Evolutionary conservation across 768 basidiomycete species (phyloP), one percentile per base, ranked within the genome.

Genomic region (Clavulina sp.): DNA sequence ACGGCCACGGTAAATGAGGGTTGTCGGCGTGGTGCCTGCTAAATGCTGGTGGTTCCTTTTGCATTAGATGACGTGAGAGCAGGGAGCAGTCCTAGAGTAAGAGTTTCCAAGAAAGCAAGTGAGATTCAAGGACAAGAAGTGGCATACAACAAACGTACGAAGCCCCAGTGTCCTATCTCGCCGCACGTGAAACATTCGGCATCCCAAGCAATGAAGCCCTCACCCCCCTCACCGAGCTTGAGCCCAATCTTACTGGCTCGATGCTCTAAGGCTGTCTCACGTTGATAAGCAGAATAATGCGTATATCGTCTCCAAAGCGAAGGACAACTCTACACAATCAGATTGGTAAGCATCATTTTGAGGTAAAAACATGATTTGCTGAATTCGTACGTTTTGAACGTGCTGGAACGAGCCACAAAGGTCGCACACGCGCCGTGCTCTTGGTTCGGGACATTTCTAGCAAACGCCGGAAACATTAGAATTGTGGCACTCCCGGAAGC

Each of bases 181-280:
- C 81, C 85, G 57, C 85, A 88, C 57, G 82, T 83, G 60, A 85
- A 84, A 62, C 85, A 88, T 81, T 81, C 87, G 57, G 76, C 69
- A 59, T 84, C 82, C 31, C 65, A 63, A 3, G 74, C 80, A 50
- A 87, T 78, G 62, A 81, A 85, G 4, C 79, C 82, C 62, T 86
- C 85, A 6, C 84, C 81, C 13, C 85, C 84, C 51, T 78, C 60
- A 7, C 84, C 82, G 4, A 84, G 63, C 9, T 60, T 59, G 4
- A 78, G 60, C 3, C 66, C 61, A 40, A 68, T 71, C 60, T 73
- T 81, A 26, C 67, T 61, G 54, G 73, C 69, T 29, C 83, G 75
- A 19, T 54, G 58, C 18, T 61, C 59, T 2, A 80, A 62, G 38
- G 71, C 72, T 4, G 58, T 54, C 7, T 62, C 60, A 29, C 74